Base-by-base conservation (phyloP, 768 basidiomycete species). In the Auricularia auricula-judae region DNA sequence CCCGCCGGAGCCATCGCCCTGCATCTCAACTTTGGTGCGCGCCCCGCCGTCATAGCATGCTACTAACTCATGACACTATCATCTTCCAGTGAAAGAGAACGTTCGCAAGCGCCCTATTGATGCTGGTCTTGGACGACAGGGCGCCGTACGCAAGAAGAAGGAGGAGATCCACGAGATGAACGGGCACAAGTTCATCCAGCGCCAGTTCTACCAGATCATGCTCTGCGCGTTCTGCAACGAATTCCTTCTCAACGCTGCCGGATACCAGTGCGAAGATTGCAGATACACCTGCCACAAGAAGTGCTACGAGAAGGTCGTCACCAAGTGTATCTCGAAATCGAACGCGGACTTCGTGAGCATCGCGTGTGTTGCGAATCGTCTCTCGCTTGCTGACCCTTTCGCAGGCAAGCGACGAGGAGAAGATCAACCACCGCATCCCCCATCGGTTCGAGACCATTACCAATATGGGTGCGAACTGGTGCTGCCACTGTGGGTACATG, bases 201-300 rank as follows among this genome's bases (percentile, higher is more conserved):
- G 88, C 58, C 97, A 98, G 76, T 99, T 99, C 80, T 98, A 97
- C 75, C 95, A 98, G 74, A 86, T 98, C 72, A 97, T 99, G 82
- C 83, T 98, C 62, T 99, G 97, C 74, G 97, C 97, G 3, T 93
- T 97, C 76, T 99, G 97, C 79, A 88, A 85, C 76, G 96, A 98
- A 71, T 98, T 99, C 79, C 81, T 99, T 65, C 89, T 98, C 74
- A 98, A 98, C 67, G 96, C 93, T 2, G 81, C 89, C 66, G 97
- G 97, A n/a, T 97, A 94, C 76, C 96, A 98, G 77, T 99, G 97
- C 80, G 97, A 98, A 72, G 97, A 99, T 73, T 99, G 97, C 75
- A 88, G 93, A 67, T 99, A 98, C 75, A 93, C 93, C 2, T 99
- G 97, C 76, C 97, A 99, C 82, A 96, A 95, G 81, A 96, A 96